Percentiles rank a stretch among this genome's conserved stretches.
Conservation (phyloP, 306 rosid genomes). For the Ceratonia siliqua region DNA sequence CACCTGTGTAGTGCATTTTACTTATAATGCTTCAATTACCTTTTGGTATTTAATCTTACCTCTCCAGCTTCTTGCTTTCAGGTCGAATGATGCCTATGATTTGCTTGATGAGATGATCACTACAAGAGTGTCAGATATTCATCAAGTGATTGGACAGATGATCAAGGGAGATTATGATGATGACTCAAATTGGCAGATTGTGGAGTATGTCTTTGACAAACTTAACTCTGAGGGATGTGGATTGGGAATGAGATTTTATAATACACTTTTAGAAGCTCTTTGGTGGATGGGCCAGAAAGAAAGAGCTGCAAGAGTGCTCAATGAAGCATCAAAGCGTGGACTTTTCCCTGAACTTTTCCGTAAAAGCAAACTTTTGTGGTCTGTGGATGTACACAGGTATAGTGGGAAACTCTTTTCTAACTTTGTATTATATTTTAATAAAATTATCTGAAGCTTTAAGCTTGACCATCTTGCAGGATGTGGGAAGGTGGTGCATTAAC, state of each 20-base stretch:
- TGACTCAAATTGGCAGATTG: constrained; percentile 97
- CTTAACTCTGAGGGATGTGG: constrained; percentile 86
- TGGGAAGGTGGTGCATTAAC: constrained; percentile 94
- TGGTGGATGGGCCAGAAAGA: constrained; percentile 95
- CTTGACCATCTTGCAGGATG: constrained; percentile 63
- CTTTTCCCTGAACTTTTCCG: constrained; percentile 88
- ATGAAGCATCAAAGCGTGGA: constrained; percentile 88
- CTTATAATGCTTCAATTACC: constrained; percentile 28
- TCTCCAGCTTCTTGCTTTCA: constrained; percentile 47
- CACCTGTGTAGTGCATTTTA: constrained; percentile 19
- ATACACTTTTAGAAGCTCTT: constrained; percentile 88
- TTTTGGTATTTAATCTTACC: constrained; percentile 32
- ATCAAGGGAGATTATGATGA: constrained; percentile 94
- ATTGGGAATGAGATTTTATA: constrained; percentile 82
- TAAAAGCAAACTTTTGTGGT: constrained; percentile 77
- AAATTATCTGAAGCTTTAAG: constrained; percentile 29
- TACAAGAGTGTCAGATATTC: constrained; percentile 74
- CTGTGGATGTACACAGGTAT: constrained; percentile 92
- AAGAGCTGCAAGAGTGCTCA: constrained; percentile 88
- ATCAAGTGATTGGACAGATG: constrained; percentile 91
- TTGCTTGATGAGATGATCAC: constrained; percentile 76
- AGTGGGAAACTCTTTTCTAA: constrained; percentile 19
- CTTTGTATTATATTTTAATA: constrained; percentile 11
- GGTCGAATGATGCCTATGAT: constrained; percentile 74
- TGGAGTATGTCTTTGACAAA: constrained; percentile 93